These are phyloP conservation scores for Phoma sp. DNA, from an alignment of 2,329 filamentous ascomycete genomes.

Conservation along the genomic window DNA sequence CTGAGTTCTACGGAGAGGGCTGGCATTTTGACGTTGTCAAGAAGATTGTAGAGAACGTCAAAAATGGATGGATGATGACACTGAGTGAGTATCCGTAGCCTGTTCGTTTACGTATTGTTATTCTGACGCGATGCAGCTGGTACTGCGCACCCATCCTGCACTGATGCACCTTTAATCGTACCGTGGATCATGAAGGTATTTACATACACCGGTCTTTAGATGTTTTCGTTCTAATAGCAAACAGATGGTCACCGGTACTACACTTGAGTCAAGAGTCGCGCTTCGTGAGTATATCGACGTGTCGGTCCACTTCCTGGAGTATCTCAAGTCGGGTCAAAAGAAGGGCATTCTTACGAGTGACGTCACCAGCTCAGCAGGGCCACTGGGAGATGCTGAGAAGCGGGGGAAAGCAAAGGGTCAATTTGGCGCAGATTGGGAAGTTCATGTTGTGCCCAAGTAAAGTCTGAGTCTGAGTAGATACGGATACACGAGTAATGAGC, in stretches of 20 bases:
- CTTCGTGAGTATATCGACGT: slow-evolving; percentile 66
- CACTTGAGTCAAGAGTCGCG: slow-evolving; percentile 62
- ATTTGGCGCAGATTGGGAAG: slow-evolving; percentile 50
- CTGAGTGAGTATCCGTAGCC: slow-evolving; percentile 34
- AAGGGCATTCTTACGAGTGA: slow-evolving; percentile 58
- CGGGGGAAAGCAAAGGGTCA: slow-evolving; percentile 32
- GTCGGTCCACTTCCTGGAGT: slow-evolving; percentile 63
- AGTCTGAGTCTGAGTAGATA: slow-evolving; percentile 2
- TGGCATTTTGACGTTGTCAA: slow-evolving; percentile 69
- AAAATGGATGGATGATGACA: slow-evolving; percentile 55
- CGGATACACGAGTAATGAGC: not conserved
- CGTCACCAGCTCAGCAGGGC: slow-evolving; percentile 50
- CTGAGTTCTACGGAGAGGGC: slow-evolving; percentile 64
- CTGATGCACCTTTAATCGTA: slow-evolving; percentile 69
- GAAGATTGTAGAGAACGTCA: slow-evolving; percentile 60
- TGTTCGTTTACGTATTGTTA: not conserved
- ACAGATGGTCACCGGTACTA: slow-evolving; percentile 64
- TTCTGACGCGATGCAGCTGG: slow-evolving; percentile 27
- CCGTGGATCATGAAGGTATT: slow-evolving; percentile 61
- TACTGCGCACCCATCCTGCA: slow-evolving; percentile 66
- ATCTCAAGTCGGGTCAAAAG: slow-evolving; percentile 49
- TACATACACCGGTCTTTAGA: not conserved
- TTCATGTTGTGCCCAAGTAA: slow-evolving; percentile 48
- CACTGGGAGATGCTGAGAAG: slow-evolving; percentile 35
- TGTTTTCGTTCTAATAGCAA: not conserved